Base-by-base conservation (phyloP, 148 eudicot genomes). In the Heliosperma pusillum region DNA sequence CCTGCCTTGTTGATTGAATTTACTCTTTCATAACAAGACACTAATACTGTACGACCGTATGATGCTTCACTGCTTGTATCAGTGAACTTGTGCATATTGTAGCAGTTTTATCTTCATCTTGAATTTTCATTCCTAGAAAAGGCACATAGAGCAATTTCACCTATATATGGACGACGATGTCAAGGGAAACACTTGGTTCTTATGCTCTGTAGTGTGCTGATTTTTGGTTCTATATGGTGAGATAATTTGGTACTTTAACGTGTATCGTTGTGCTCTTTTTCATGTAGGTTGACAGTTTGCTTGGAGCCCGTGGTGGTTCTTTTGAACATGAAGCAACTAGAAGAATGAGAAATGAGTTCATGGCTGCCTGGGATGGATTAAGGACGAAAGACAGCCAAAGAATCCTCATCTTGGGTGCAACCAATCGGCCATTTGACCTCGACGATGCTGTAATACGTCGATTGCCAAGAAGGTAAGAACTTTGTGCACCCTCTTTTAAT, bases 321-420 rank as follows among this genome's bases (percentile, higher is more conserved):
- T 89, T 81, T 83, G 99, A 96, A 83, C 99, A 96, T 57, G 99
- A 96, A 81, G 99, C 99, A 29, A 96, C 99, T 53, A 89, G 99
- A 90, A 86, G 99, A 82, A 92, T 96, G 97, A 81, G 97, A 3
- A 96, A 92, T 82, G 99, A 96, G 78, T 96, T 96, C 77, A 96
- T 96, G 99, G 99, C 99, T 20, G 99, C 99, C 71, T 96, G 99
- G 99, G 99, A 96, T 90, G 99, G 99, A 16, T 86, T 96, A 82
- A 86, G 99, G 78, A 85, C 99, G 65, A 96, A 92, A 84, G 99
- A 96, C 68, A 90, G 87, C 78, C 97, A 96, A 75, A 81, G 94
- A 74, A 96, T 96, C 45, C 97, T 96, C 74, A 89, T 96, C 76
- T 91, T 96, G 57, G 99, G 99, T 69, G 99, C 99, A 19, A 96